Conservation (phyloP, 2,329 filamentous ascomycete genomes). For the Pyrenochaeta sp. region DNA sequence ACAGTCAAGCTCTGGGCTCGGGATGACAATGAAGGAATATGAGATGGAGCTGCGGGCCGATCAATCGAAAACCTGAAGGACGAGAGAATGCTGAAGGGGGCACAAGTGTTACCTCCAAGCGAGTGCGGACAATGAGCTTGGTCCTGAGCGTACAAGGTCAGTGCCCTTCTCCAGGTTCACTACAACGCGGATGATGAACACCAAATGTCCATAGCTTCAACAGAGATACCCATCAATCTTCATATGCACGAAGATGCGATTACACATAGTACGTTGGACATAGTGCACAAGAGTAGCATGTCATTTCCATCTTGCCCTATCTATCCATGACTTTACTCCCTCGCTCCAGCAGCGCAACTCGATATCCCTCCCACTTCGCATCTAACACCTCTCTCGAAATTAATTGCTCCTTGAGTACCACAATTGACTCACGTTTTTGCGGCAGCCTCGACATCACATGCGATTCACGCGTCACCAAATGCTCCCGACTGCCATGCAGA, state of each 20-base stretch:
- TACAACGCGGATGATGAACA: slow-evolving; percentile 17
- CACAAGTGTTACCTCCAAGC: neutral
- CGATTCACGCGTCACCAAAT: slow-evolving; percentile 7
- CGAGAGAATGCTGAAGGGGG: neutral
- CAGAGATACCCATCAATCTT: slow-evolving; percentile 26
- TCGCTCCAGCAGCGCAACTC: slow-evolving; percentile 6
- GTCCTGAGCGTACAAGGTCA: slow-evolving; percentile 17
- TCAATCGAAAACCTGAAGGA: slow-evolving; percentile 1
- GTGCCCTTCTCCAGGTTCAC: slow-evolving; percentile 15
- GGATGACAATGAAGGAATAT: slow-evolving; percentile 60
- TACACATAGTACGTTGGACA: slow-evolving; percentile 14
- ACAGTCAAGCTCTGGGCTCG: slow-evolving; percentile 97
- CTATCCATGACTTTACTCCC: slow-evolving; percentile 2
- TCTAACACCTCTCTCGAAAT: neutral
- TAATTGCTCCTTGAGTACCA: neutral
- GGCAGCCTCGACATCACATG: slow-evolving; percentile 3
- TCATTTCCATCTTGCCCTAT: slow-evolving; percentile 5
- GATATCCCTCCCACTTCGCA: slow-evolving; percentile 2
- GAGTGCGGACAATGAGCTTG: slow-evolving; percentile 10
- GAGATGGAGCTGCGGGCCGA: slow-evolving; percentile 15
- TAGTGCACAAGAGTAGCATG: neutral
- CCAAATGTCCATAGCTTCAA: slow-evolving; percentile 22
- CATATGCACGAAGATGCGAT: slow-evolving; percentile 14
- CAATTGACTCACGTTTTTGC: neutral
- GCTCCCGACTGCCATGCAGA: slow-evolving; percentile 12